Percentiles rank a stretch among this genome's conserved stretches.
Evolutionary conservation across 2,329 filamentous ascomycete species (phyloP).

Genomic region (Xylaria sp.): DNA sequence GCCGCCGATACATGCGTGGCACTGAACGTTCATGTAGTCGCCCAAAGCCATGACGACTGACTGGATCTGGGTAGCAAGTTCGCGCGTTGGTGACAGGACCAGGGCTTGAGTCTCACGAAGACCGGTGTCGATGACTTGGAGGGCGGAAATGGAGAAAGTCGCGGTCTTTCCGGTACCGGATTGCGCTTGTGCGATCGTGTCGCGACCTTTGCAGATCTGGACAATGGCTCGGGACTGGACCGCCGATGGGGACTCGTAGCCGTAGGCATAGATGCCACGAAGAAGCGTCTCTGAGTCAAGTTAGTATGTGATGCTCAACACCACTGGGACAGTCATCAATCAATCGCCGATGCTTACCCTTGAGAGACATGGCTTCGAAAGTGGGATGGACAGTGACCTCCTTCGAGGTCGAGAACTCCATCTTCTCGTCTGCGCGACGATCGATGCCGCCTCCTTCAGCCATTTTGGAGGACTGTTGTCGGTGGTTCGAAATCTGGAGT

Average conservation of each 20-base stretch:
- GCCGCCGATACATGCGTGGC: slow-evolving; percentile 95
- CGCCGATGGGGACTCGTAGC: slow-evolving; percentile 95
- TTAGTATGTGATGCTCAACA: slow-evolving; percentile 1
- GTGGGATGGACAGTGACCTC: slow-evolving; percentile 94
- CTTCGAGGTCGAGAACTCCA: slow-evolving; percentile 98
- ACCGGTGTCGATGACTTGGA: slow-evolving; percentile 91
- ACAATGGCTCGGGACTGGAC: slow-evolving; percentile 98
- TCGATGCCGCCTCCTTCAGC: slow-evolving; percentile 76
- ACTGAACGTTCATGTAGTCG: slow-evolving; percentile 99
- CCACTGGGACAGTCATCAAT: neutral
- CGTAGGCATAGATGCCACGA: slow-evolving; percentile 95
- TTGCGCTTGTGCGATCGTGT: slow-evolving; percentile 97
- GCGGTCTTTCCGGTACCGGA: slow-evolving; percentile 96
- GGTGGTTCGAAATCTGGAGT: neutral
- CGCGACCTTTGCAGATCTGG: slow-evolving; percentile 97
- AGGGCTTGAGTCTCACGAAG: slow-evolving; percentile 91
- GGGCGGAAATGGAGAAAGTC: slow-evolving; percentile 92
- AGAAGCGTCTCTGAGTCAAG: slow-evolving; percentile 72
- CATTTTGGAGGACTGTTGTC: slow-evolving; percentile 53
- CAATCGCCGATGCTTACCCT: slow-evolving; percentile 47
- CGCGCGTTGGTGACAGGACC: slow-evolving; percentile 90
- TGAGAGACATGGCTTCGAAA: slow-evolving; percentile 93
- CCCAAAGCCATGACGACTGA: slow-evolving; percentile 99
- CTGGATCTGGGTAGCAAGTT: slow-evolving; percentile 96
- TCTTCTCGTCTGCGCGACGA: slow-evolving; percentile 87